phyloP scores from a whole-genome alignment of 2,329 filamentous ascomycete genomes.

The Diaporthe amygdali region DNA sequence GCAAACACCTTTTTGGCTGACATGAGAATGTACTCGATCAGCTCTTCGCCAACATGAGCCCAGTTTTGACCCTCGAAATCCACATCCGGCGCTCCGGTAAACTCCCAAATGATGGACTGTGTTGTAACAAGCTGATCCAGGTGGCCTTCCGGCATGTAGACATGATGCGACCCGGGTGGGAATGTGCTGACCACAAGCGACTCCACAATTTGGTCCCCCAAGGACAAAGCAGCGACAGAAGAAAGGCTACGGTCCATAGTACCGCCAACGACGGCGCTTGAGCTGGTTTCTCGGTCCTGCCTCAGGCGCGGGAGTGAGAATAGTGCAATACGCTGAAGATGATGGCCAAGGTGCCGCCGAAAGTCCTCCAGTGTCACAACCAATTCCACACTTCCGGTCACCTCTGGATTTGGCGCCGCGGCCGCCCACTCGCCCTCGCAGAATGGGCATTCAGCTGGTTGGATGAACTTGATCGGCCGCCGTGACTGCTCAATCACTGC shows the following conservation, averaged over 20 bases:
- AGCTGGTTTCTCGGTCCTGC: background rate
- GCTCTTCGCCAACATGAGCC: background rate
- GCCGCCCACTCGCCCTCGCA: background rate
- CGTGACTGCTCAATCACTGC: background rate
- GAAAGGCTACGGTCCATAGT: background rate
- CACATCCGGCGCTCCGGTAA: background rate
- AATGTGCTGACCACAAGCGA: background rate
- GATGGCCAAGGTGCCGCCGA: background rate
- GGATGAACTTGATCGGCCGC: background rate
- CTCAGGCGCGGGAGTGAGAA: background rate
- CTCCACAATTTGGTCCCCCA: background rate
- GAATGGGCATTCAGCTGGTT: background rate
- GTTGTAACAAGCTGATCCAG: background rate
- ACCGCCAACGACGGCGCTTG: background rate
- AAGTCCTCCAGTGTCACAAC: background rate
- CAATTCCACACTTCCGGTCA: background rate
- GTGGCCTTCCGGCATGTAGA: background rate
- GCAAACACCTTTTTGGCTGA: background rate
- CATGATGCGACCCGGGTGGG: background rate
- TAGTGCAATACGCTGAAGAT: background rate
- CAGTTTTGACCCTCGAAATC: too few species aligned
- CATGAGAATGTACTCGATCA: background rate
- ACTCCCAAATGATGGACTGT: background rate
- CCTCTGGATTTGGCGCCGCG: too few species aligned
- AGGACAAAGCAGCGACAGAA: background rate